These are phyloP conservation scores for Angomonas desouzai DNA, from an alignment of 208 protist species.

Conservation along the genomic window DNA sequence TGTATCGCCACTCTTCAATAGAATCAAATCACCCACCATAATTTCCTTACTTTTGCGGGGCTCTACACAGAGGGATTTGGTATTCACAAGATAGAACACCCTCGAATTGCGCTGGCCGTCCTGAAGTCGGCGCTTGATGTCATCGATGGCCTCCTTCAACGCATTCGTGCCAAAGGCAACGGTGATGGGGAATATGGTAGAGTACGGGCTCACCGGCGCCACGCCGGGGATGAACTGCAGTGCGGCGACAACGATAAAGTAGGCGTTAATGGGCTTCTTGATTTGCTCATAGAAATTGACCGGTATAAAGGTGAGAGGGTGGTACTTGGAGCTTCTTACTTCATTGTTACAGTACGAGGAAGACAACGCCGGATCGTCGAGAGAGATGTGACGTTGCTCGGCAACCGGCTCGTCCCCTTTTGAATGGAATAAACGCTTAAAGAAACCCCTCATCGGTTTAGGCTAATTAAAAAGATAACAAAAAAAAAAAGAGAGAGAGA, in stretches of 20 bases:
- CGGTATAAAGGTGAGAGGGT: constrained; percentile 92
- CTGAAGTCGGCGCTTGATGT: constrained; percentile 64
- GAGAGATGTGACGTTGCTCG: constrained; percentile 33
- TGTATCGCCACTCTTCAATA: constrained; percentile 61
- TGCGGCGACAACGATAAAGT: constrained; percentile 91
- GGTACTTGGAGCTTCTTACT: constrained; percentile 94
- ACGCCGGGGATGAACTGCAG: constrained; percentile 84
- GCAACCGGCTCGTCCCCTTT: constrained; percentile 19
- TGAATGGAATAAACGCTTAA: neutral
- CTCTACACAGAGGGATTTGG: constrained; percentile 27
- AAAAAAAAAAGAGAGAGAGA: constrained; percentile 2
- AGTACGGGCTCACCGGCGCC: constrained; percentile 87
- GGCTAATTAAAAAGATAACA: too few species aligned
- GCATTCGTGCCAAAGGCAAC: constrained; percentile 89
- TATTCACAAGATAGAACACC: constrained; percentile 41
- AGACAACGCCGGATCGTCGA: constrained; percentile 19
- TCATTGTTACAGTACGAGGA: constrained; percentile 63
- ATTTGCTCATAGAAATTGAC: constrained; percentile 96
- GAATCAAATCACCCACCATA: constrained; percentile 72
- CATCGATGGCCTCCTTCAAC: constrained; percentile 92
- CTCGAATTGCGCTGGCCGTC: constrained; percentile 64
- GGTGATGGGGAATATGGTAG: constrained; percentile 84
- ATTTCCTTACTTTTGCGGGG: constrained; percentile 54
- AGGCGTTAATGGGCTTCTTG: constrained; percentile 91
- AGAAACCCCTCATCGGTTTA: neutral